A percentile compares a stretch with the other conserved stretches of the same genome.
Conservation (phyloP, 257 asterid species). For the Nicotiana noctiflora region DNA sequence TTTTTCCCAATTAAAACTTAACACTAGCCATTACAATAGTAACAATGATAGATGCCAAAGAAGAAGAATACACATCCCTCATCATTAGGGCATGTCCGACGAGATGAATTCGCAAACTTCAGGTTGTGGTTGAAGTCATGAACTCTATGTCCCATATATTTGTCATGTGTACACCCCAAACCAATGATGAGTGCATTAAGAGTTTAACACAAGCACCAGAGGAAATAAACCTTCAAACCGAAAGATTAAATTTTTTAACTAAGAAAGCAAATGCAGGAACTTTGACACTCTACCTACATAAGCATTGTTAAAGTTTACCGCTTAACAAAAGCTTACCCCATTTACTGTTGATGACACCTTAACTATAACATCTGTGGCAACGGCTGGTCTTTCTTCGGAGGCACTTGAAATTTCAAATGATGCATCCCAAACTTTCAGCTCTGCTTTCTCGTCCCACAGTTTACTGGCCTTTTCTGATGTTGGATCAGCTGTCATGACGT, state of each 20-base stretch:
- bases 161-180: background rate
- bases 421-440: constrained; percentile 13
- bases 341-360: constrained; percentile 20
- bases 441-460: constrained; percentile 15
- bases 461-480: constrained; percentile 11
- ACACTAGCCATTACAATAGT: background rate
- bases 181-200: background rate
- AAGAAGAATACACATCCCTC: background rate
- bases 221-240: background rate
- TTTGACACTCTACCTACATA: background rate
- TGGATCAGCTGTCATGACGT: constrained; percentile 18
- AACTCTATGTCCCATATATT: background rate
- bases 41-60: background rate
- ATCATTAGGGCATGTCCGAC: background rate
- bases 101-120: background rate
- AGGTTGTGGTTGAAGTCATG: background rate
- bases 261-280: background rate
- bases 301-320: background rate
- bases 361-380: constrained; percentile 17
- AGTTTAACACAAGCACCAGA: background rate
- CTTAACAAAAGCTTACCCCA: constrained; percentile 20
- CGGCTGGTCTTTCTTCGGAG: constrained; percentile 11
- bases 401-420: constrained; percentile 24
- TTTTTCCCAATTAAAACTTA: background rate
- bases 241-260: background rate